Evolutionary conservation across 2,329 filamentous ascomycete species (phyloP).

Genomic region (Epichloe sylvatica): DNA sequence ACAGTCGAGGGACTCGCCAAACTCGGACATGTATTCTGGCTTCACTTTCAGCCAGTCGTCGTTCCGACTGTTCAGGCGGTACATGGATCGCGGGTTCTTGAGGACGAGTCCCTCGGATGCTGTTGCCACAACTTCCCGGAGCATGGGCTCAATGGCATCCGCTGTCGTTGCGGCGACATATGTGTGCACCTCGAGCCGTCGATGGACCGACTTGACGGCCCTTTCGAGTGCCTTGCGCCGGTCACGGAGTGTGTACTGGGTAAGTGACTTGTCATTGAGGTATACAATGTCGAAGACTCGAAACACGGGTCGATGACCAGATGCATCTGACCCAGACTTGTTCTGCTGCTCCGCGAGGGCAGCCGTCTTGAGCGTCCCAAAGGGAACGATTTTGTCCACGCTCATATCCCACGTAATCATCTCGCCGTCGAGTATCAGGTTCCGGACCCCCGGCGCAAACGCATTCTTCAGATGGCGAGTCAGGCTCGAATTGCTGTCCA

Average conservation of each 20-base stretch:
- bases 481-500: slow-evolving; percentile 61
- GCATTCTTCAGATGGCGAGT: slow-evolving; percentile 67
- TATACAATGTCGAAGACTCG: slow-evolving; percentile 85
- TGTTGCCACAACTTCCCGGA: slow-evolving; percentile 74
- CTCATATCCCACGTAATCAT: slow-evolving; percentile 98
- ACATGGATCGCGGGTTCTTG: slow-evolving; percentile 82
- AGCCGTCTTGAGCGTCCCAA: slow-evolving; percentile 87
- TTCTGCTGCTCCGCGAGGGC: slow-evolving; percentile 63
- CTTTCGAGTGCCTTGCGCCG: slow-evolving; percentile 61
- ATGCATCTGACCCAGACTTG: slow-evolving; percentile 37
- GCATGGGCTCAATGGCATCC: slow-evolving; percentile 61
- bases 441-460: slow-evolving; percentile 64
- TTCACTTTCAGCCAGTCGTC: slow-evolving; percentile 99
- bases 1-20: slow-evolving; percentile 84
- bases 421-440: slow-evolving; percentile 86
- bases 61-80: slow-evolving; percentile 76
- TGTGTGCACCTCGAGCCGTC: slow-evolving; percentile 70
- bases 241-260: slow-evolving; percentile 69
- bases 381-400: slow-evolving; percentile 70
- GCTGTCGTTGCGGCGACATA: slow-evolving; percentile 52
- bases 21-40: slow-evolving; percentile 95
- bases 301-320: slow-evolving; percentile 53
- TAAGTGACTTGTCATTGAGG: slow-evolving; percentile 68
- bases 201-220: slow-evolving; percentile 54
- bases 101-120: slow-evolving; percentile 82